Evolutionary conservation across 78 protist genomes (phyloP), one percentile per base, ranked within the genome.

Genomic region (Chrysochromulina parva): DNA sequence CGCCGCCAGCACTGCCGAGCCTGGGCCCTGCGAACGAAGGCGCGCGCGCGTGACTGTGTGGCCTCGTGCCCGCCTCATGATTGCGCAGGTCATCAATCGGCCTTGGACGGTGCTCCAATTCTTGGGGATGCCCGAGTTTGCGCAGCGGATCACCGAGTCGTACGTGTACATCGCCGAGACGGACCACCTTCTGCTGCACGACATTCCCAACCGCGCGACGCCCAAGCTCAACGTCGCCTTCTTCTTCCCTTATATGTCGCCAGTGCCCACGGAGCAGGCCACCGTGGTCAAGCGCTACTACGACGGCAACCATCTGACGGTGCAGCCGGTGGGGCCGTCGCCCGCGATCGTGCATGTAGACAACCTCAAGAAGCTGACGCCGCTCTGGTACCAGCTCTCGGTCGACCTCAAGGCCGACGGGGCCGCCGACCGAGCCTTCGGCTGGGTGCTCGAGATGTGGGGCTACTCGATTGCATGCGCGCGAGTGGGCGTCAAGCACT

Each of bases 361-460:
- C 38, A 66, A 1, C 11, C 38, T 66, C 17, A 3, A 24, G 10
- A 14, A 66, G 38, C 9, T 66, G 24, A 26, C 73, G 11, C 1
- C n/a, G 38, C 7, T 24, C 17, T 66, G 73, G 73, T 66, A 26
- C 73, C 47, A 66, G 1, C 38, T 66, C 47, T 24, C 38, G 7
- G 73, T 66, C 73, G 73, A 66, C 47, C 73, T 66, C 73, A 66
- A 66, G 38, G 38, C 38, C 47, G 73, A 66, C 73, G 47, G 38
- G 19, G 73, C 19, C 47, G 1, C 73, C 6, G 73, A 66, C 73
- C 1, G n/a, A 1, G n/a, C 9, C 7, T 66, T 66, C 47, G 73
- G 73, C 38, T 74, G 84, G 84, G 84, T 74, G 38, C 84, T 74
- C 53, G 84, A 74, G 84, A 74, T 74, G 84, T 74, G 84, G 84